Base-by-base conservation (phyloP, 1,284 basidiomycete genomes). In the Leccinum griseonigrum region DNA sequence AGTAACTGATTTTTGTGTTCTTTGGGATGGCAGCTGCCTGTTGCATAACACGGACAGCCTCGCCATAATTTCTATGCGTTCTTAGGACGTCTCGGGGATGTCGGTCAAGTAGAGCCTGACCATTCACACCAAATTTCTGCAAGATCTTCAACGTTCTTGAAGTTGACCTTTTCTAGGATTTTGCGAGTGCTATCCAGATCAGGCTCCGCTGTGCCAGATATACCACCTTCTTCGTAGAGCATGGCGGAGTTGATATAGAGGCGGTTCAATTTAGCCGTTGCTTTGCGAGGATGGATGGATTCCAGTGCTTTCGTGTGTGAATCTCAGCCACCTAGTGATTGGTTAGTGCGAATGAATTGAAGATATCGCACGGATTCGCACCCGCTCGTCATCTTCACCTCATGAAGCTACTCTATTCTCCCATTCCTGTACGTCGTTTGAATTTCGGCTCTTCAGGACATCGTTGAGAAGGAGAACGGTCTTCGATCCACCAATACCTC, bases 111-210 rank as follows among this genome's bases (percentile, higher is more conserved):
- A 36, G 59, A 40, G 22, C 84, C 92, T 70, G 97, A 90, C 97
- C 97, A 99, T 75, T 98, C 95, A 74, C 95, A 97, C 97, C 97
- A 99, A 13, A 98, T 85, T 76, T 99, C 97, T 0, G 97, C 97
- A 34, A 99, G 83, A 72, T 99, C 97, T 74, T 99, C 97, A 5
- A 99, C 96, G n/a, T 86, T 81, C 75, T 91, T 94, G 82, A 95
- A 98, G 67, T 93, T 92, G 54, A 98, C 88, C 68, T 93, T 95
- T 72, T 98, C 95, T 28, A 98, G 81, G 50, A 99, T 91, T 77
- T 95, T 94, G 53, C 97, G 86, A 13, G 97, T 94, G 65, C 87
- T 91, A 31, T 88, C 87, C 4, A 98, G 75, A 71, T 98, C 94
- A 1, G 84, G 77, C 71, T 96, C 94, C 11, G 90, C 91, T 61